Base-by-base conservation (phyloP, 2,329 filamentous ascomycete species). In the Mycosphaerelloides madeirae region DNA sequence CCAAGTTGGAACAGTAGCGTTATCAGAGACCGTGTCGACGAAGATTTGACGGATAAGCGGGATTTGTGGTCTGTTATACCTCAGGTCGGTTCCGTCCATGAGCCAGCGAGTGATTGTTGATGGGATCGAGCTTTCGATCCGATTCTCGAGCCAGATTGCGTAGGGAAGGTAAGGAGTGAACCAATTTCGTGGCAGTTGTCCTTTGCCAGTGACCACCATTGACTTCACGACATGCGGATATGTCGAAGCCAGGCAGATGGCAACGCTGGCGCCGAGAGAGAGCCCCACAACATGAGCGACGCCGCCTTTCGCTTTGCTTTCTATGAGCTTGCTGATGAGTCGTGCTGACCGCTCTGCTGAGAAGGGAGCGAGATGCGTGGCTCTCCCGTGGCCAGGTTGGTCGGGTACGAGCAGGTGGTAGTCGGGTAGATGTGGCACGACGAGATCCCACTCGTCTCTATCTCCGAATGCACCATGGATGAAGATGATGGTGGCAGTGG, bases 361-460 rank as follows among this genome's bases (percentile, higher is more conserved):
- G 52, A 57, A 61, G 18, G 56, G 52, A 11, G 31, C 31, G 31
- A 59, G 35, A 15, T 53, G n/a, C 29, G 29, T 25, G 7, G 55
- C 41, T 37, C 45, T 25, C 28, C 56, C 57, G 32, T 58, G 57
- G 12, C 43, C 41, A 2, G 55, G 54, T 3, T 55, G 37, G 29
- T 61, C 57, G 1, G 57, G 55, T 3, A 62, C 31, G 9, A 61
- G 38, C 7, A 60, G 38, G 22, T 61, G 53, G 25, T 59, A 57
- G 14, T 43, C 46, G 3, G 43, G 9, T 9, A 59, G 47, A 35
- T 55, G 46, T 11, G 50, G 54, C 6, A 35, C 46, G 1, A 59
- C 52, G 11, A 54, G 37, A 14, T 58, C 43, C 56, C 57, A 61
- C n/a, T 56, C 52, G 5, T 36, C 18, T 19, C 45, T 38, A n/a